Evolutionary conservation across 2,329 filamentous ascomycete genomes (phyloP), one percentile per base, ranked within the genome.

Genomic region (Fusarium sp.): DNA sequence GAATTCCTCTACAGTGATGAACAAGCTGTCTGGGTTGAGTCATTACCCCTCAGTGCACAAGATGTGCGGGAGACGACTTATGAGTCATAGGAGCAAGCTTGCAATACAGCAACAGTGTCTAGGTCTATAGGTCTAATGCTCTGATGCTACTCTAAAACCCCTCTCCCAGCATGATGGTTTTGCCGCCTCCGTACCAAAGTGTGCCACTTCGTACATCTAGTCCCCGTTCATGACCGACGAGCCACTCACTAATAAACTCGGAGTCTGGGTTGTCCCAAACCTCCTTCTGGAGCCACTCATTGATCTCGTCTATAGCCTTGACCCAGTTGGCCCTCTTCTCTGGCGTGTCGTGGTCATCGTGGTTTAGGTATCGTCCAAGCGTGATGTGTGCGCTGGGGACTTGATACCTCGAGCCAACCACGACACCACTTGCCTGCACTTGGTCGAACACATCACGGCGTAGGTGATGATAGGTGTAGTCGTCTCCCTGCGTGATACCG

Each of bases 361-460:
- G 85, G 11, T 84, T 86, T 43, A 97, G 85, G 77, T 96, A 98
- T 5, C 95, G 85, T 1, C 88, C 94, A 59, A 98, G 87, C 0
- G 95, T 98, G 75, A 98, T 87, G 81, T 98, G 95, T 17, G 93
- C 94, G 46, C 92, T 95, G 3, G 94, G 94, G 3, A 97, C 93
- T 24, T 94, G 90, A 77, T 98, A 98, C 59, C 95, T 86, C 53
- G 92, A 93, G 22, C 85, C 91, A 34, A 97, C 85, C 17, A 86
- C 81, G n/a, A 95, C 83, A 2, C 92, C 92, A 0, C 89, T 85
- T 5, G 81, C 82, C 45, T 84, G 82, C 5, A 88, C 87, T 26
- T 88, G 81, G 49, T 86, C 83, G 77, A 91, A 96, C 14, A 97
- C 77, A 76, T 97, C 94, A 6, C 91, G 87, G 4, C 95, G 89